phyloP scores from a whole-genome alignment of 1,284 basidiomycete species.

The Peniophora sp. region DNA sequence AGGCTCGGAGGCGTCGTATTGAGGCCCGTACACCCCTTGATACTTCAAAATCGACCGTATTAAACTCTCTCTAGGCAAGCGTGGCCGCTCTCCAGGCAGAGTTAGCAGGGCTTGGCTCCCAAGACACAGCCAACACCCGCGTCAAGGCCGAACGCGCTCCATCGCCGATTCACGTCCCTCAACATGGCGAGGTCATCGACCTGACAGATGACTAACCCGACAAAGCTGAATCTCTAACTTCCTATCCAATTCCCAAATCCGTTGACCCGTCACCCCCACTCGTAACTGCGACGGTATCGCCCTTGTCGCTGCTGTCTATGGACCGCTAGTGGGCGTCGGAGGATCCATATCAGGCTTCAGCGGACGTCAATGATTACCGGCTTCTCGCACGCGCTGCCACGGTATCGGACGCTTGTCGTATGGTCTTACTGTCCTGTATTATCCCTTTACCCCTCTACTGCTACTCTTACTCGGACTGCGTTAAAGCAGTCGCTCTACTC shows the following conservation, averaged over 20 bases:
- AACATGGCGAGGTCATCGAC: neutral
- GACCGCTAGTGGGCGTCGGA: neutral
- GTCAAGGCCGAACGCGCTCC: neutral
- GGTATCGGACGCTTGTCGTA: too few relatives aligned
- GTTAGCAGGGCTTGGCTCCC: neutral
- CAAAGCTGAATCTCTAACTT: neutral
- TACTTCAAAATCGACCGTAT: neutral
- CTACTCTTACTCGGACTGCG: too few relatives aligned
- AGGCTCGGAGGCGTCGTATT: neutral
- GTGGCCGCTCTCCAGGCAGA: neutral
- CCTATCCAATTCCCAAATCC: too few relatives aligned
- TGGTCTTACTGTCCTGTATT: too few relatives aligned
- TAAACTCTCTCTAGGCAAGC: neutral
- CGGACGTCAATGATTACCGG: neutral
- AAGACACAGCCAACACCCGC: neutral
- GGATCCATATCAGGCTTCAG: neutral
- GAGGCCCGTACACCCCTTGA: neutral
- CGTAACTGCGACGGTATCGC: neutral
- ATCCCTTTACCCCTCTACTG: too few relatives aligned
- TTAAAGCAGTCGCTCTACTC: too few relatives aligned
- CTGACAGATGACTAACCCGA: neutral
- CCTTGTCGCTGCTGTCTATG: neutral
- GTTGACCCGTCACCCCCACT: too few relatives aligned
- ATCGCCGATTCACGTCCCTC: neutral
- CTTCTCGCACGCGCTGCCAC: neutral